Percentiles rank a stretch among this genome's conserved stretches.
phyloP scores from a whole-genome alignment of 2,329 filamentous ascomycete species.

The Pseudocercospora fijiensis region DNA sequence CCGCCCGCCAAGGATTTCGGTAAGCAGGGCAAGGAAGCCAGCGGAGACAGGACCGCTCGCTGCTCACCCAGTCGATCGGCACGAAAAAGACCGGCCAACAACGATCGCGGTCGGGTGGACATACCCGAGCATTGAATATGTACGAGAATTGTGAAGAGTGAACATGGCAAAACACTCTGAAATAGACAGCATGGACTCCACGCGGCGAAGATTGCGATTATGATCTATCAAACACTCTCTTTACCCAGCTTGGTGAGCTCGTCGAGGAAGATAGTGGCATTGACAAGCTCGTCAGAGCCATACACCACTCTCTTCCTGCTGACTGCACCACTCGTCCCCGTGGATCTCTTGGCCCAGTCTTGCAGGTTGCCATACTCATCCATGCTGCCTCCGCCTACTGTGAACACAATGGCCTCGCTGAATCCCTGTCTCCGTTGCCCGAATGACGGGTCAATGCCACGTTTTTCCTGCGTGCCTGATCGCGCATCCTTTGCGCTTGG shows the following conservation, averaged over 20 bases:
- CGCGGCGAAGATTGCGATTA: background rate
- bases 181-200: background rate
- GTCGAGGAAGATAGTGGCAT: conserved; percentile 62
- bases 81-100: background rate
- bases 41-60: background rate
- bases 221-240: conserved; percentile 47
- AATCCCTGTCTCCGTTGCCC: conserved; percentile 38
- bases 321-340: conserved; percentile 52
- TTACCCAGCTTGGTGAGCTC: conserved; percentile 58
- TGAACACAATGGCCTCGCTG: conserved; percentile 44
- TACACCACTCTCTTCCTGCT: conserved; percentile 83
- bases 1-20: background rate
- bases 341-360: conserved; percentile 85
- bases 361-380: conserved; percentile 97
- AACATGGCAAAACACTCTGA: background rate
- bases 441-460: conserved; percentile 30
- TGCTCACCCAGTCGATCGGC: background rate
- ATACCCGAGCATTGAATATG: background rate
- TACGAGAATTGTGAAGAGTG: background rate
- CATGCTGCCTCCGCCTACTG: conserved; percentile 85
- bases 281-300: conserved; percentile 77
- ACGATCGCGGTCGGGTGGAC: background rate
- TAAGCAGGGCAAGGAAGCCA: background rate
- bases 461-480: conserved; percentile 40
- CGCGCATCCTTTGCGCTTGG: conserved; percentile 60